Percentiles rank a stretch among this genome's conserved stretches.
Evolutionary conservation across 257 asterid genomes (phyloP).

Genomic region (Solanum medicagineum): DNA sequence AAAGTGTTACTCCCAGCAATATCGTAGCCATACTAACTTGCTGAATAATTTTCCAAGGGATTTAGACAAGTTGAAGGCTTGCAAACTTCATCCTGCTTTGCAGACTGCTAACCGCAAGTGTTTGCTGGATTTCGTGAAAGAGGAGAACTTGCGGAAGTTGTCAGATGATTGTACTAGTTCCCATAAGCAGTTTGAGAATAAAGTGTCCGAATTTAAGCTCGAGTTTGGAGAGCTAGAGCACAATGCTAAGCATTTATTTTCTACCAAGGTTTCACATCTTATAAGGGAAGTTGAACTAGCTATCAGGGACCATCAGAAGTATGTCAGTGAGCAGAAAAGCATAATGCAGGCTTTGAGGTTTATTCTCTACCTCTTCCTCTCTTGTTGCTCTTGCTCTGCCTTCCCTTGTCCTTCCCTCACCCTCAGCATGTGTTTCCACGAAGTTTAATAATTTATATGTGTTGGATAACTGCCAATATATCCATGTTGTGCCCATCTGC

Average conservation of each 20-base stretch:
- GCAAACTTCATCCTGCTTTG: constrained; percentile 63
- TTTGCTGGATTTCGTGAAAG: constrained; percentile 83
- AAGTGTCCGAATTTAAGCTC: constrained; percentile 72
- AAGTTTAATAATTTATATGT: neutral
- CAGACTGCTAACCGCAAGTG: constrained; percentile 55
- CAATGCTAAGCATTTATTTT: constrained; percentile 54
- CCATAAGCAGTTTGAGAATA: constrained; percentile 85
- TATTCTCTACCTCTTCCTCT: constrained; percentile 4
- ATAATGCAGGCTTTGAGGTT: constrained; percentile 94
- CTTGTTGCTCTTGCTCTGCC: neutral
- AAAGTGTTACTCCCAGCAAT: constrained; percentile 74
- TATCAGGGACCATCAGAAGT: constrained; percentile 57
- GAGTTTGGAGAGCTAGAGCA: constrained; percentile 84
- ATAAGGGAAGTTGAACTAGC: constrained; percentile 59
- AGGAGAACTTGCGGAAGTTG: constrained; percentile 66
- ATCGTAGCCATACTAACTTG: constrained; percentile 55
- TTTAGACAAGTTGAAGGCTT: constrained; percentile 61
- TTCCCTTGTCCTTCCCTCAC: neutral
- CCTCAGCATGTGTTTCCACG: neutral
- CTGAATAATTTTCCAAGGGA: constrained; percentile 67
- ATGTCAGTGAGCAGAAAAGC: constrained; percentile 71
- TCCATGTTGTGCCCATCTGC: neutral
- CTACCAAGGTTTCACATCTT: constrained; percentile 61
- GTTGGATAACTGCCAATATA: neutral
- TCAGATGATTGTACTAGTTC: constrained; percentile 79